A percentile compares a stretch with the other conserved stretches of the same genome.
Conservation (phyloP, 169 alveolate genomes). For the Pseudocohnilembus persalinus region DNA sequence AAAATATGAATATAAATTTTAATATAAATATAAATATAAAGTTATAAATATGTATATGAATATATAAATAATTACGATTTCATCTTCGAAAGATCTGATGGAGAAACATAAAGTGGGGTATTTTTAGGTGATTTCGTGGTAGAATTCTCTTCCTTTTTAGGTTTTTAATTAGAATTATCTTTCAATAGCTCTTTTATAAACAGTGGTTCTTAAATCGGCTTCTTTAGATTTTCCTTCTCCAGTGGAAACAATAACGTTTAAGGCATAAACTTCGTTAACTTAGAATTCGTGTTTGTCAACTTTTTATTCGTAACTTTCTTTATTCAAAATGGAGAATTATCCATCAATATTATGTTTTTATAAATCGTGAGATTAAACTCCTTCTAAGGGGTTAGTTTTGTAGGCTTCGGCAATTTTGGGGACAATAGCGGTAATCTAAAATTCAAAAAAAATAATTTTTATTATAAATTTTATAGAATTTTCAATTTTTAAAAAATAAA, state of each 20-base stretch:
- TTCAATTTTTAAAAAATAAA: no score
- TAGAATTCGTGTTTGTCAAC: slow-evolving; percentile 94
- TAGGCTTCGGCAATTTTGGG: slow-evolving; percentile 88
- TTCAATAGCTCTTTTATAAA: slow-evolving; percentile 94
- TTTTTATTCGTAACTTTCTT: slow-evolving; percentile 90
- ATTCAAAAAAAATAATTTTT: background rate
- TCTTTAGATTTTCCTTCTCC: slow-evolving; percentile 89
- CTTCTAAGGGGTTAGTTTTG: slow-evolving; percentile 90
- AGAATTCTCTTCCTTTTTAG: slow-evolving; percentile 93
- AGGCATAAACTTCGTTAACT: slow-evolving; percentile 92
- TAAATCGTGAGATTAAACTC: slow-evolving; percentile 93
- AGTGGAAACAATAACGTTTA: slow-evolving; percentile 92
- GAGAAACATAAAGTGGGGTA: slow-evolving; percentile 88
- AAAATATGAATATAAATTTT: no score
- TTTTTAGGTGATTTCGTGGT: slow-evolving; percentile 90
- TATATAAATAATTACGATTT: slow-evolving; percentile 32
- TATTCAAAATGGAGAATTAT: slow-evolving; percentile 79
- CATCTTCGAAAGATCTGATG: slow-evolving; percentile 81
- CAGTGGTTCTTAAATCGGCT: slow-evolving; percentile 91
- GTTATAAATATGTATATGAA: background rate
- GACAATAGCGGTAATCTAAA: slow-evolving; percentile 80
- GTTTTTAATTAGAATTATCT: slow-evolving; percentile 93
- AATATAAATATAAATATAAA: no score
- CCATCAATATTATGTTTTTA: slow-evolving; percentile 96
- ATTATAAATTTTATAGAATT: background rate